A percentile compares a stretch with the other conserved stretches of the same genome.
Evolutionary conservation across 108 stramenopile genomes (phyloP).

Genomic region (Mediolabrus comicus): DNA sequence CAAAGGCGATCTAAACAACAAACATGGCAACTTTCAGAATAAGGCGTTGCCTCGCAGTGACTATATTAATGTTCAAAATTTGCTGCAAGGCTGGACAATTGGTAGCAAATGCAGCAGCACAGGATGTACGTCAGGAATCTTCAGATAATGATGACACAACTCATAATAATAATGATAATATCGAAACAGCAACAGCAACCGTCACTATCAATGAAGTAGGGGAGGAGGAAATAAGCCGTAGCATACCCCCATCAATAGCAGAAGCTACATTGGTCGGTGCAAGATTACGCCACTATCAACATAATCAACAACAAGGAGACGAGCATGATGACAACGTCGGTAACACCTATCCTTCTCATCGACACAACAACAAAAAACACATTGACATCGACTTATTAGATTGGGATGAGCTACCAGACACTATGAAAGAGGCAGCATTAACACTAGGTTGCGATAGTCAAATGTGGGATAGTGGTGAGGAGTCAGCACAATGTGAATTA

Average conservation of each 20-base stretch:
- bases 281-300: background rate
- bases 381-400: background rate
- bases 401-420: background rate
- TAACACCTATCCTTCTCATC: background rate
- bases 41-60: too few species aligned
- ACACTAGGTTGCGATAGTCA: background rate
- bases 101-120: too few species aligned
- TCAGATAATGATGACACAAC: too few species aligned
- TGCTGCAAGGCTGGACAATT: too few species aligned
- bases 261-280: slow-evolving; percentile 2
- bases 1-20: too few species aligned
- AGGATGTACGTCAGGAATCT: too few species aligned
- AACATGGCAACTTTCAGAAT: too few species aligned
- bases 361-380: background rate
- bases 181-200: too few species aligned
- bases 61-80: too few species aligned
- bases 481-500: background rate
- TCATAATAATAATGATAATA: too few species aligned
- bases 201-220: too few species aligned
- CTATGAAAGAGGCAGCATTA: background rate
- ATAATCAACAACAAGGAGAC: background rate
- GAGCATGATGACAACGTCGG: too few species aligned
- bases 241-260: background rate
- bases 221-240: background rate
- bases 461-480: background rate